phyloP scores from a whole-genome alignment of 371 early-diverging fungal genomes.

The Scutellospora calospora region DNA sequence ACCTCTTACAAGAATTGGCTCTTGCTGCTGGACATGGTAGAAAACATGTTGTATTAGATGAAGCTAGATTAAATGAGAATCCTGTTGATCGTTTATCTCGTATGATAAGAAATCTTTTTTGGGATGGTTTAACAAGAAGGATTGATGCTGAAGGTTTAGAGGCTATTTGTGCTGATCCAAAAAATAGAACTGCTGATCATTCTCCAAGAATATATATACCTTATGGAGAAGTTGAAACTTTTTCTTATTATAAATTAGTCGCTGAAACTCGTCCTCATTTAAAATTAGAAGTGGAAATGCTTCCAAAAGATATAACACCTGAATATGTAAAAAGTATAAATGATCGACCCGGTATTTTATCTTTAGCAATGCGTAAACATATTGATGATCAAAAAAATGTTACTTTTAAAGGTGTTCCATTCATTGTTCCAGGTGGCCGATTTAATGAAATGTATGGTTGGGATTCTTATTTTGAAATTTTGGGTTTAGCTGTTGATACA shows the following conservation, averaged over 20 bases:
- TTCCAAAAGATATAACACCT: constrained; percentile 90
- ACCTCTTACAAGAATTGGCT: constrained; percentile 94
- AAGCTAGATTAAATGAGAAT: constrained; percentile 90
- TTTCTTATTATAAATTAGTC: constrained; percentile 81
- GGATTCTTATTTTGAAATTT: constrained; percentile 95
- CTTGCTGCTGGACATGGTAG: constrained; percentile 89
- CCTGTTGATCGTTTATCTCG: constrained; percentile 91
- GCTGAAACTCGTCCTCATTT: constrained; percentile 74
- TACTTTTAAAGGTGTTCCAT: constrained; percentile 82
- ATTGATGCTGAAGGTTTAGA: constrained; percentile 94
- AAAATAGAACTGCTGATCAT: constrained; percentile 82
- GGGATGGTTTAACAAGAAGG: constrained; percentile 94
- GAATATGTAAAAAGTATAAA: constrained; percentile 93
- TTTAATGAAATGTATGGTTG: constrained; percentile 99
- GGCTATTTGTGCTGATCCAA: constrained; percentile 93
- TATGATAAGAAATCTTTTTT: constrained; percentile 91
- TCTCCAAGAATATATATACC: constrained; percentile 93
- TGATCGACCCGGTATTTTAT: constrained; percentile 86
- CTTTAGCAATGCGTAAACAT: constrained; percentile 80
- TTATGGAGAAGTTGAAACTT: constrained; percentile 76
- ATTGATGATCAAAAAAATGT: constrained; percentile 62
- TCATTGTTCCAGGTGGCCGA: constrained; percentile 97
- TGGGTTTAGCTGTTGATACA: constrained; percentile 89
- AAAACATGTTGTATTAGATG: constrained; percentile 86
- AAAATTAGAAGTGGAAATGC: constrained; percentile 78